Evolutionary conservation across 495 filamentous ascomycete species (phyloP), one percentile per base, ranked within the genome.

Genomic region (Terfezia claveryi): DNA sequence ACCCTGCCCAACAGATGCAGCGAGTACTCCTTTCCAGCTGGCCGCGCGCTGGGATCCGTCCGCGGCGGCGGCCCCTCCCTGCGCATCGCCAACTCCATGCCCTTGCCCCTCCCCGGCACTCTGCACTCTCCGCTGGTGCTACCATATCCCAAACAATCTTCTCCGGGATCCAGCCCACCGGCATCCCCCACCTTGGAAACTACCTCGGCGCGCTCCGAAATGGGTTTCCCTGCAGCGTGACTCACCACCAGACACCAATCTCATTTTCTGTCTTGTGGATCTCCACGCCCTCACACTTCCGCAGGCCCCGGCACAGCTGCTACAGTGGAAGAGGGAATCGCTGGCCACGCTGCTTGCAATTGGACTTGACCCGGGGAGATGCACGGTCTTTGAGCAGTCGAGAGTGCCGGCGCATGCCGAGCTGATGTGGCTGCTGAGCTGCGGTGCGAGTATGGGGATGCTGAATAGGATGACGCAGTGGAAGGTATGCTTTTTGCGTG

Each of bases 161-260:
- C 72, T 96, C 92, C 10, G 91, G 87, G 36, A 96, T 98, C 58
- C 91, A 98, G 63, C 92, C 91, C 16, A 96, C 91, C 6, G 91
- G 88, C 5, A 70, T 93, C 10, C 92, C 91, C n/a, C 92, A 96
- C 65, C 71, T 98, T 37, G 91, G 91, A 12, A 98, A 98, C 68
- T 96, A 96, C 65, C 74, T 95, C 9, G 91, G 91, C 11, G 92
- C 91, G n/a, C 70, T 98, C 54, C 75, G 76, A 76, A 83, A 71
- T 98, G 91, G 91, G 80, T 80, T 38, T 70, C 72, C 56, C 69
- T 95, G 7, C 87, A 95, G 60, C 72, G 88, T 63, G 67, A 71
- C 14, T 70, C 79, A 0, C 55, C 66, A 0, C 58, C 70, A 14
- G 67, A 71, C 6, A 75, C 77, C 8, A 82, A 72, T 50, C 68